These are phyloP conservation scores for Piper betle DNA, from an alignment of 164 flowering plant species.

Conservation along the genomic window DNA sequence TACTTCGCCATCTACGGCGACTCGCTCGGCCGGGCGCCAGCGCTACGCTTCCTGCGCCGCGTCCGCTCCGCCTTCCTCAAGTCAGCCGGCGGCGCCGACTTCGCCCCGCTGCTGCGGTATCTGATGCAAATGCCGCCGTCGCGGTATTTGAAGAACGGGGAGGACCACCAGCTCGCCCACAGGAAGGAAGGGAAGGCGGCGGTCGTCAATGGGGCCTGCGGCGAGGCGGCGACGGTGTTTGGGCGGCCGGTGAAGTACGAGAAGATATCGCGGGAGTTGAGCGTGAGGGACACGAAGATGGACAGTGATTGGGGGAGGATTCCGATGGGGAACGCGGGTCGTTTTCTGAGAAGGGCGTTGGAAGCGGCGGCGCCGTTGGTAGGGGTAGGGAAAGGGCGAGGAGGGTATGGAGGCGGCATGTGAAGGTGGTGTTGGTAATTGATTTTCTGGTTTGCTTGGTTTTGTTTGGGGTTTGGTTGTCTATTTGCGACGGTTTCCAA, in stretches of 20 bases:
- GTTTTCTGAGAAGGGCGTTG: constrained; percentile 26
- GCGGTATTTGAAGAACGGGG: background rate
- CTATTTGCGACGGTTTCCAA: constrained; percentile 37
- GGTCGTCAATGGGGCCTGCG: background rate
- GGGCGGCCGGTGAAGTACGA: constrained; percentile 37
- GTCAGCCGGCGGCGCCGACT: background rate
- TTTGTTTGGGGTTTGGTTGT: constrained; percentile 54
- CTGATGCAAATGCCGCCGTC: background rate
- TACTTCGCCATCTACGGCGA: constrained; percentile 13
- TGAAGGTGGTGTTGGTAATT: constrained; percentile 44
- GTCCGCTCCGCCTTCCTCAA: constrained; percentile 9
- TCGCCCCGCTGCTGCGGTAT: background rate
- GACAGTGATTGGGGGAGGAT: background rate
- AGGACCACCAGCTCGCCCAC: background rate
- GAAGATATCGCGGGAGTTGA: constrained; percentile 10
- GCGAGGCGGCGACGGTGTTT: constrained; percentile 51
- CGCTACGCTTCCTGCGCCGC: constrained; percentile 9
- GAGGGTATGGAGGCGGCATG: constrained; percentile 54
- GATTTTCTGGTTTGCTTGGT: constrained; percentile 52
- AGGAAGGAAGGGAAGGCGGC: background rate
- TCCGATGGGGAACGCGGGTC: constrained; percentile 8
- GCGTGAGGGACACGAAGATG: too few relatives aligned
- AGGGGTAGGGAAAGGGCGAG: constrained; percentile 19
- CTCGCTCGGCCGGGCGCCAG: constrained; percentile 3
- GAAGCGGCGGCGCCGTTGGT: constrained; percentile 21